Base-by-base conservation (phyloP, 148 eudicot genomes). In the Fagopyrum esculentum region DNA sequence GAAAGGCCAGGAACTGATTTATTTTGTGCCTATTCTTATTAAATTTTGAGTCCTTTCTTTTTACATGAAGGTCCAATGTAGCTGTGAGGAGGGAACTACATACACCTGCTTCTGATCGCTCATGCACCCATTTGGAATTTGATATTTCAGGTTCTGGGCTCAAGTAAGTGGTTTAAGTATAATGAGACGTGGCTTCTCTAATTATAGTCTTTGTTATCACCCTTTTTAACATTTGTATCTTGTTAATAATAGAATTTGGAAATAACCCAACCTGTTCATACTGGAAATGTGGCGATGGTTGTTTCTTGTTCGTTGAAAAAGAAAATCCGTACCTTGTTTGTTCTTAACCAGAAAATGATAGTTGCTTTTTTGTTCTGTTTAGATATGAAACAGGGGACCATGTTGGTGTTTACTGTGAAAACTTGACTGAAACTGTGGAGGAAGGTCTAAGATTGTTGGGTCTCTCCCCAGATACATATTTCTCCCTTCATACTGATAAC, bases 321-420 rank as follows among this genome's bases (percentile, higher is more conserved):
- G 9, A 49, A 49, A 12, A 49, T 12, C 12, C 11, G 12, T 8
- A 66, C n/a, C 12, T 66, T 66, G 17, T 40, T 66, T 40, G 6
- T 66, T 35, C 19, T 13, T 40, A 40, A 40, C 35, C 45, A 66
- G 46, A 43, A 66, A 40, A 40, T 66, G 47, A 66, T 12, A 15
- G 46, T 4, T 22, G 3, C 40, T 50, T 16, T 3, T 16, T 72
- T 69, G 30, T 71, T 46, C 7, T 76, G 19, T 48, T 45, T 85
- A 95, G 98, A 74, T 95, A 95, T 81, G 99, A 95, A 83, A 95
- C 99, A 51, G 99, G 99, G 35, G 99, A 95, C 78, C 99, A 95
- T 85, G 96, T 92, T 80, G 99, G 99, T 77, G 99, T 95, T 16
- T 95, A 87, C 81, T 86, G 90, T 84, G 94, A 95, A 74, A 95